Evolutionary conservation across 106 monocot species (phyloP), one percentile per base, ranked within the genome.

Genomic region (Dendrobium catenatum): DNA sequence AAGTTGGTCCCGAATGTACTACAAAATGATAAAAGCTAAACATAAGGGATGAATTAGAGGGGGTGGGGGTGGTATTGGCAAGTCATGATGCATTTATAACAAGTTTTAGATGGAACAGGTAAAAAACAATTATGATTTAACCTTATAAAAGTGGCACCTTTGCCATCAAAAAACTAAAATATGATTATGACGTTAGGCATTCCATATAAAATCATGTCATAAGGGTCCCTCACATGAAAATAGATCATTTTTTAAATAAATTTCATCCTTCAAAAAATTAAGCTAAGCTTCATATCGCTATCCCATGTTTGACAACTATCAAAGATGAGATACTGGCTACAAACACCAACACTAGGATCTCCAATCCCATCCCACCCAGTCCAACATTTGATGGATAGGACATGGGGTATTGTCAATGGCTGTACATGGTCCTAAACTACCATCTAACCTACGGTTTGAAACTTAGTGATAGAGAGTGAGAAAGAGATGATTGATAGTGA

Each of bases 1-100:
- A 79, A 94, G 82, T 82, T 94, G 91, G 43, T 89, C 80, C 51
- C 89, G 79, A 51, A 94, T 84, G 74, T 88, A 94, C 94, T 94
- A 83, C 81, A 87, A 11, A 77, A 16, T 67, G 24, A 68, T n/a
- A 79, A 61, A 9, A 55, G 4, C 20, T 79, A 79, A 83, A 31
- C 16, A 77, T 29, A 16, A 64, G n/a, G 72, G 17, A 6, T 24
- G 17, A 55, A 68, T 43, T 20, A 46, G 0, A n/a, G 42, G 58
- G 78, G 19, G 37, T 37, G 37, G 37, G 37, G 37, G 37, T 37
- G 37, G 37, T 37, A 55, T 2, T 43, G 7, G 3, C 13, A 77
- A 43, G 44, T 75, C 43, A 75, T 29, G 77, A 46, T 48, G 31
- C 54, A 26, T 48, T 76, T 11, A 42, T 33, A 54, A 77, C 51